Conservation (phyloP, 202 grass and related monocot species). For the Setaria viridis region DNA sequence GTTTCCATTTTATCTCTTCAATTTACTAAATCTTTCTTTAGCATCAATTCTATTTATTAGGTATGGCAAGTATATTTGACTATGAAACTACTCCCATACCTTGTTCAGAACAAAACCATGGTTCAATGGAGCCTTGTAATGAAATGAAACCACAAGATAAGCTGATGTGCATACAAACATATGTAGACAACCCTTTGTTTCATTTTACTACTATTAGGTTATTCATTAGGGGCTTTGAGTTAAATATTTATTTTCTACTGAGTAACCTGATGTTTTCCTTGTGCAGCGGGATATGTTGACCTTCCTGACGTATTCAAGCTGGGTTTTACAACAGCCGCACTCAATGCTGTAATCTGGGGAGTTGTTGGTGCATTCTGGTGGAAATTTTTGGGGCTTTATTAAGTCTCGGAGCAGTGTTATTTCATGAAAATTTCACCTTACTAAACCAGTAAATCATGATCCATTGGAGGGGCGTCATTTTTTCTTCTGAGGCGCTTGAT, state of each 20-base stretch:
- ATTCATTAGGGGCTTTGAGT: neutral
- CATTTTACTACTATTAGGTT: neutral
- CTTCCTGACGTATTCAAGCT: conserved; percentile 89
- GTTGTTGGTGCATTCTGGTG: conserved; percentile 82
- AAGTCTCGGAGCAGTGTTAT: conserved; percentile 28
- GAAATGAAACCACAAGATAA: conserved; percentile 33
- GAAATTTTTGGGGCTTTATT: conserved; percentile 94
- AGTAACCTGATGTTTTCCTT: conserved; percentile 33
- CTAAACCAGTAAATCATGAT: conserved; percentile 20
- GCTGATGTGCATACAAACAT: neutral
- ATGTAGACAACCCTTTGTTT: neutral
- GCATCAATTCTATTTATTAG: conserved; percentile 21
- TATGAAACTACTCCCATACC: neutral
- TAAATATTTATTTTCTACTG: neutral
- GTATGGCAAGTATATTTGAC: neutral
- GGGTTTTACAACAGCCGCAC: conserved; percentile 65
- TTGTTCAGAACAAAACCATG: neutral
- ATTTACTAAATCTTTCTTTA: conserved; percentile 6
- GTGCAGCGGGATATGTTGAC: conserved; percentile 78
- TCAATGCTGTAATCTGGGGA: conserved; percentile 79
- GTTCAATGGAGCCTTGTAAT: neutral
- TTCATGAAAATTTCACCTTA: conserved; percentile 21
- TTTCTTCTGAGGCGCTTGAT: conserved; percentile 19
- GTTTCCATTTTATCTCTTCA: neutral
- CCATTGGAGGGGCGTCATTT: neutral